Percentiles rank a stretch among this genome's conserved stretches.
Conservation (phyloP, 176 grass and related monocot species). For the Leersia perrieri region DNA sequence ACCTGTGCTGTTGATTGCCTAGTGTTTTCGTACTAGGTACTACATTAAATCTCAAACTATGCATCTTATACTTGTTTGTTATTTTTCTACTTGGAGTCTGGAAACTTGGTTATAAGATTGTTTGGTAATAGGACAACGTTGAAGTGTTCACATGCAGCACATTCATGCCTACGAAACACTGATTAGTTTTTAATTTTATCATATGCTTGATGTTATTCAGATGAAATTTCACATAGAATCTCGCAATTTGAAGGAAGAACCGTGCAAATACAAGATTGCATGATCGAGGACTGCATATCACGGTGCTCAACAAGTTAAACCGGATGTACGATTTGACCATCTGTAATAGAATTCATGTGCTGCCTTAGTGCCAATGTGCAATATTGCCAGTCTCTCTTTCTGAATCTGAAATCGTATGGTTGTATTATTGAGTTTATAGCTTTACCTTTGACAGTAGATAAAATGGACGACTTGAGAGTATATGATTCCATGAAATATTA, state of each 20-base stretch:
- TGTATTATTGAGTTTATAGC: not conserved
- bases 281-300: too few relatives aligned
- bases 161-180: not conserved
- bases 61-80: not conserved
- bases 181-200: not conserved
- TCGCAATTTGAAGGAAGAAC: slow-evolving; percentile 59
- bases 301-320: not conserved
- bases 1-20: slow-evolving; percentile 6
- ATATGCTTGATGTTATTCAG: slow-evolving; percentile 34
- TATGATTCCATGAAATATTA: not conserved
- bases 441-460: not conserved
- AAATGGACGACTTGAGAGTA: not conserved
- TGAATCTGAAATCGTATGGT: not conserved
- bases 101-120: not conserved
- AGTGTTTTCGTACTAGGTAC: not conserved
- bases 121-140: not conserved
- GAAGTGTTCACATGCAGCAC: not conserved
- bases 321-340: not conserved
- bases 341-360: not conserved
- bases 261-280: slow-evolving; percentile 55
- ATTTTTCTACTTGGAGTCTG: not conserved
- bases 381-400: not conserved
- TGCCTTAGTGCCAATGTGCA: not conserved
- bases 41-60: not conserved
- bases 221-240: slow-evolving; percentile 62